Base-by-base conservation (phyloP, 1,139 yeast genomes). In the Meyerozyma guilliermondii region DNA sequence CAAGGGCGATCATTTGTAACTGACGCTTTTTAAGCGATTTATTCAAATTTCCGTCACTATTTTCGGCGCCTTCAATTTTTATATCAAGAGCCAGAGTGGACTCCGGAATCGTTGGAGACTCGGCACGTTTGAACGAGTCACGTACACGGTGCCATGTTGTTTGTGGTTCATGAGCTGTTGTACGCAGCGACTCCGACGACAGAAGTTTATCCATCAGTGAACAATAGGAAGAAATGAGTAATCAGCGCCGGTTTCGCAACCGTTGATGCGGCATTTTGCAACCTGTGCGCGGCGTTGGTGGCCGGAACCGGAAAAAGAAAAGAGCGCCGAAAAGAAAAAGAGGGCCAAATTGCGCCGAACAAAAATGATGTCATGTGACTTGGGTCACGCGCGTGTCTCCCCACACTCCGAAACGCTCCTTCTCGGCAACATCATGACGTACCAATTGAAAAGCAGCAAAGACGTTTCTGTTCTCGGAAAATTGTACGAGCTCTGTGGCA, bases 1-100 rank as follows among this genome's bases (percentile, higher is more conserved):
- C 74, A 17, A 66, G 56, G 33, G 70, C 66, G 35, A 66, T 67
- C 68, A 65, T 63, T 50, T 61, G 66, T 14, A 65, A 47, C 46
- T 66, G 71, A 42, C 70, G 51, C 41, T 65, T 63, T 36, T 62
- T 65, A 39, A 66, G 56, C 14, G 56, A 56, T 43, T 63, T 63
- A 39, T 61, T 58, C 16, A 65, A 50, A n/a, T 53, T 46, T 6
- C 45, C 46, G 3, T 24, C 11, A 33, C 26, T n/a, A 22, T n/a
- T 26, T 26, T n/a, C 22, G 5, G 33, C 24, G 16, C 22, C 27
- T n/a, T 26, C 28, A n/a, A n/a, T 18, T n/a, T 18, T 20, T 1
- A 42, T 39, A 20, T 41, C 44, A 14, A 42, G 30, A 29, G 40
- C 46, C 9, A 38, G 14, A 10, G 35, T 13, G 6, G 27, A 24